These are phyloP conservation scores for Westerdykella sp. DNA, from an alignment of 2,329 filamentous ascomycete genomes.

Conservation along the genomic window DNA sequence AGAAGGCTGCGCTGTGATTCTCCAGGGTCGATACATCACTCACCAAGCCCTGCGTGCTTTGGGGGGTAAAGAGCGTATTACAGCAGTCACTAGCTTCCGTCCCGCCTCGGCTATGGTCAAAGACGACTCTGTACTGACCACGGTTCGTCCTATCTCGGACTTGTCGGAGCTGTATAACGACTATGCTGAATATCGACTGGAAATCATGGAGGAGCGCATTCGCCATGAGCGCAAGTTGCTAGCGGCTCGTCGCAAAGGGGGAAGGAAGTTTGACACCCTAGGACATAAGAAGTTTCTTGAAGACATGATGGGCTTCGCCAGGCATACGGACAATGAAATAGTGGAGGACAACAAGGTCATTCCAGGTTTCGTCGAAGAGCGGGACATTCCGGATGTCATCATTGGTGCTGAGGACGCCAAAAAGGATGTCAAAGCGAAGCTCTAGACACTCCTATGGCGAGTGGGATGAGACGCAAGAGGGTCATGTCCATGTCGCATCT, in stretches of 20 bases:
- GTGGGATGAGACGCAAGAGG: slow-evolving; percentile 1
- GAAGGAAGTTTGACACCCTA: slow-evolving; percentile 29
- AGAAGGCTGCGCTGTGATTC: slow-evolving; percentile 58
- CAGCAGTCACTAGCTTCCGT: slow-evolving; percentile 60
- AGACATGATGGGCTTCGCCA: slow-evolving; percentile 28
- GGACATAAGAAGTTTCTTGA: slow-evolving; percentile 32
- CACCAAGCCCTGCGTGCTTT: slow-evolving; percentile 57
- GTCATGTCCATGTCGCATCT: no score
- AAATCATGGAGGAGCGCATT: slow-evolving; percentile 56
- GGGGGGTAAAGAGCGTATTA: slow-evolving; percentile 56
- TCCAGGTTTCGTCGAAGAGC: slow-evolving; percentile 24
- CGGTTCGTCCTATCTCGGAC: slow-evolving; percentile 54
- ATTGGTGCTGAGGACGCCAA: slow-evolving; percentile 10
- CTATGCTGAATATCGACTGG: slow-evolving; percentile 57
- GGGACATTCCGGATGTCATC: slow-evolving; percentile 21
- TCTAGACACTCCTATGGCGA: neutral
- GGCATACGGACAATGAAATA: slow-evolving; percentile 32
- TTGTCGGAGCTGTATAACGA: slow-evolving; percentile 54
- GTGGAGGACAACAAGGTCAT: slow-evolving; percentile 24
- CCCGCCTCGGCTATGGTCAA: slow-evolving; percentile 49
- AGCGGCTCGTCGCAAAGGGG: slow-evolving; percentile 27
- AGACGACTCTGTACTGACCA: slow-evolving; percentile 57
- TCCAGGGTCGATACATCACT: slow-evolving; percentile 62
- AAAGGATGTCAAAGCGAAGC: neutral
- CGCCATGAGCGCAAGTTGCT: slow-evolving; percentile 39